Conservation (phyloP, 768 basidiomycete species). For the Boletus huronensis region DNA sequence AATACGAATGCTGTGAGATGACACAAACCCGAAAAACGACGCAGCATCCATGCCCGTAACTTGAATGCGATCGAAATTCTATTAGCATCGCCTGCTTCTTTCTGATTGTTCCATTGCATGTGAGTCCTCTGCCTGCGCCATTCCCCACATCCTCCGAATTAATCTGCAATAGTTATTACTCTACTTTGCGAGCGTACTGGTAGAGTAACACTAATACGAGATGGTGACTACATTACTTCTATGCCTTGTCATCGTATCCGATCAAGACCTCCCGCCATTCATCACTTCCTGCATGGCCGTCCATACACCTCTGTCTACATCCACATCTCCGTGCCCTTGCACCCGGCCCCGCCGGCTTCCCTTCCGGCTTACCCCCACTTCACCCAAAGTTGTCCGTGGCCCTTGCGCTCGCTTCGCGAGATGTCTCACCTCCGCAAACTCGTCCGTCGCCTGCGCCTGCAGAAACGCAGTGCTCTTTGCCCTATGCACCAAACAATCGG, state of each 20-base stretch:
- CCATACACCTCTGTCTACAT: constrained; percentile 16
- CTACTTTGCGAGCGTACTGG: neutral
- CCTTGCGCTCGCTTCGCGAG: constrained; percentile 49
- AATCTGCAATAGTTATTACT: neutral
- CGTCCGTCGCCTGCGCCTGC: constrained; percentile 70
- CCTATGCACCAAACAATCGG: constrained; percentile 64
- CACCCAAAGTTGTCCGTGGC: neutral
- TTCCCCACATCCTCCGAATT: neutral
- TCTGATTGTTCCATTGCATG: too few species aligned
- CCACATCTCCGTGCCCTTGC: constrained; percentile 2
- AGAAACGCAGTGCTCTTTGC: constrained; percentile 63
- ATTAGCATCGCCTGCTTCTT: too few species aligned
- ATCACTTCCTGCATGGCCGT: constrained; percentile 26
- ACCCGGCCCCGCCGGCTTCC: constrained; percentile 11
- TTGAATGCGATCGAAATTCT: too few species aligned
- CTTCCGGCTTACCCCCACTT: neutral
- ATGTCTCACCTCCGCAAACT: constrained; percentile 67
- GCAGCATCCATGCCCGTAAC: too few species aligned
- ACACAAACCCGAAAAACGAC: too few species aligned
- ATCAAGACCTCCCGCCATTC: neutral
- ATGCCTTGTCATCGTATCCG: neutral
- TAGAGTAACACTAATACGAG: neutral
- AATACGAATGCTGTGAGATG: too few species aligned
- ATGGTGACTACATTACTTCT: neutral
- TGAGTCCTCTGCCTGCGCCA: too few species aligned